These are phyloP conservation scores for Puccinia triticina DNA, from an alignment of 1,284 basidiomycete genomes.

Conservation along the genomic window DNA sequence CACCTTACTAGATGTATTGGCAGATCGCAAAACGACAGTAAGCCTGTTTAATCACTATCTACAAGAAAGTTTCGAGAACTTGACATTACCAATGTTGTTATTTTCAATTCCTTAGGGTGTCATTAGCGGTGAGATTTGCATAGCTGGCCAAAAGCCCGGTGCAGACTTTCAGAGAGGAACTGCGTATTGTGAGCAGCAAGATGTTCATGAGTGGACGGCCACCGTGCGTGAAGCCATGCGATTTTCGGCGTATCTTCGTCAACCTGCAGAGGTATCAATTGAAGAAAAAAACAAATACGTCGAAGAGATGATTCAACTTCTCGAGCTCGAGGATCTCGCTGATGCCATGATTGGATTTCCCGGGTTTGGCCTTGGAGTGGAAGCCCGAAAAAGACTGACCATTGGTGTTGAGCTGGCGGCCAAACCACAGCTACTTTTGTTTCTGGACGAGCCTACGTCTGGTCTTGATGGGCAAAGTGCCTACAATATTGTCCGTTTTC, in stretches of 20 bases:
- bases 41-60: constrained; percentile 51
- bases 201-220: constrained; percentile 75
- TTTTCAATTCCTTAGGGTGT: constrained; percentile 54
- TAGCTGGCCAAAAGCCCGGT: constrained; percentile 65
- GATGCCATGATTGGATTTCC: constrained; percentile 61
- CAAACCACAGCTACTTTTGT: constrained; percentile 54
- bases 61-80: not conserved
- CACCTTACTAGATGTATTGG: constrained; percentile 65
- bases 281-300: constrained; percentile 65
- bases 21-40: constrained; percentile 62
- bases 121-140: constrained; percentile 62
- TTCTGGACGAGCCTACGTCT: constrained; percentile 65
- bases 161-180: constrained; percentile 65
- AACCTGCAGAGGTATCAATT: constrained; percentile 63
- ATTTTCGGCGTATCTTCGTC: constrained; percentile 68
- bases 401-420: constrained; percentile 69
- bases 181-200: constrained; percentile 65
- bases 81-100: constrained; percentile 50
- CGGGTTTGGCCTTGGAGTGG: constrained; percentile 65
- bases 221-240: constrained; percentile 68
- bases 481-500: constrained; percentile 78
- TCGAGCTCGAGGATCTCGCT: constrained; percentile 64
- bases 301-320: constrained; percentile 65
- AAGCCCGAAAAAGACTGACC: constrained; percentile 67
- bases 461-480: constrained; percentile 86